phyloP scores from a whole-genome alignment of 495 filamentous ascomycete genomes.

The Penicillium malachiteum region DNA sequence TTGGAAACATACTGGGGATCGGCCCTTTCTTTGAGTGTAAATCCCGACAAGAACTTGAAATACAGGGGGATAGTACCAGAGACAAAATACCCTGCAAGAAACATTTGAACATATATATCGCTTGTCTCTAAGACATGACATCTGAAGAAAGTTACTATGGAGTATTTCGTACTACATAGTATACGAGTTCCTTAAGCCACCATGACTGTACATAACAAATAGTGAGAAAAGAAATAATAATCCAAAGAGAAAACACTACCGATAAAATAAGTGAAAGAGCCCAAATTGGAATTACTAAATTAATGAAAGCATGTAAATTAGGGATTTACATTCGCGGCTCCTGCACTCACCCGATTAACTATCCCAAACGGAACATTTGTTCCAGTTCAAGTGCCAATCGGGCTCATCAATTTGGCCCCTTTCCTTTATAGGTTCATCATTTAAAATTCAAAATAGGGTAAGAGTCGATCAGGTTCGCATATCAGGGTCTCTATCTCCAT shows the following conservation, averaged over 20 bases:
- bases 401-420: too few species aligned
- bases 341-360: constrained; percentile 7
- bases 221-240: too few species aligned
- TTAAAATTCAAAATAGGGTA: neutral
- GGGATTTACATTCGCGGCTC: constrained; percentile 5
- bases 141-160: neutral
- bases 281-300: neutral
- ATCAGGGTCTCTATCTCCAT: neutral
- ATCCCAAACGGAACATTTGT: neutral
- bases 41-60: too few species aligned
- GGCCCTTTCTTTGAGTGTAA: neutral
- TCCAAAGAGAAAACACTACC: too few species aligned
- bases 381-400: neutral
- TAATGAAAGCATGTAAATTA: neutral
- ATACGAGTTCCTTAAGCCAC: neutral
- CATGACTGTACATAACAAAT: too few species aligned
- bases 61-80: too few species aligned
- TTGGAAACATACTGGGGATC: neutral
- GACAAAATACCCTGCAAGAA: neutral
- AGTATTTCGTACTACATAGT: neutral
- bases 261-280: too few species aligned
- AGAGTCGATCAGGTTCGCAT: neutral
- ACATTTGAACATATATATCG: too few species aligned
- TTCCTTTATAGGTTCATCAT: too few species aligned
- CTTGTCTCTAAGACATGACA: neutral